These are phyloP conservation scores for Trametes coccinea DNA, from an alignment of 768 basidiomycete species.

Conservation along the genomic window DNA sequence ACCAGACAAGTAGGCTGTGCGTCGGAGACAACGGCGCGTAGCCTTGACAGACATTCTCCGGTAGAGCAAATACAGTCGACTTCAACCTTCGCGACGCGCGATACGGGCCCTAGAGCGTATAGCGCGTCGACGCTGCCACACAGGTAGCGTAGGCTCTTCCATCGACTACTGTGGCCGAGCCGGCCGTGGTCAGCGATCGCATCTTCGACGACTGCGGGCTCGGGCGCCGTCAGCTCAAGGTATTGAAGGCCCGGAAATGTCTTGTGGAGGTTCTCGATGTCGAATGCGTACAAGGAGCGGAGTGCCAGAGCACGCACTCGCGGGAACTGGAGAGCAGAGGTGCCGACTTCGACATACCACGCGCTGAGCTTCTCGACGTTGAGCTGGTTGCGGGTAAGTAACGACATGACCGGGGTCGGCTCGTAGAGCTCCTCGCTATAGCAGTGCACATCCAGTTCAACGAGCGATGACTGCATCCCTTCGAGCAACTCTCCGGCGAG, in stretches of 20 bases:
- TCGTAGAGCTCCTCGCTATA: too few species aligned
- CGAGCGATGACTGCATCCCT: too few species aligned
- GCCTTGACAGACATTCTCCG: not conserved
- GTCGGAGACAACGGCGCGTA: not conserved
- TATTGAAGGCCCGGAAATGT: not conserved
- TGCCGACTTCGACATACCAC: not conserved
- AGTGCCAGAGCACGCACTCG: conserved; percentile 2
- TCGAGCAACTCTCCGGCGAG: too few species aligned
- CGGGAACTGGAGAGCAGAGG: not conserved
- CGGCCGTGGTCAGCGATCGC: not conserved
- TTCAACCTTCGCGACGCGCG: too few species aligned
- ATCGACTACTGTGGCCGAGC: not conserved
- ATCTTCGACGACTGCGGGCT: not conserved
- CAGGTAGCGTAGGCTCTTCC: too few species aligned
- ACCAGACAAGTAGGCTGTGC: not conserved
- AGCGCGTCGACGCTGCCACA: too few species aligned
- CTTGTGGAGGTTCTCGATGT: not conserved
- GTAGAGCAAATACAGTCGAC: not conserved
- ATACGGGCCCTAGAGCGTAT: too few species aligned
- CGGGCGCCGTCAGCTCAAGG: not conserved
- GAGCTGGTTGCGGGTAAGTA: not conserved
- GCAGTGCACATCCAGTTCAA: too few species aligned
- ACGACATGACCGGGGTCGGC: too few species aligned
- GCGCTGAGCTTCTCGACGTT: conserved; percentile 7
- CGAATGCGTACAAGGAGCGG: not conserved